Evolutionary conservation across 73 alveolate species (phyloP).

Genomic region (Stentor roeselii): DNA sequence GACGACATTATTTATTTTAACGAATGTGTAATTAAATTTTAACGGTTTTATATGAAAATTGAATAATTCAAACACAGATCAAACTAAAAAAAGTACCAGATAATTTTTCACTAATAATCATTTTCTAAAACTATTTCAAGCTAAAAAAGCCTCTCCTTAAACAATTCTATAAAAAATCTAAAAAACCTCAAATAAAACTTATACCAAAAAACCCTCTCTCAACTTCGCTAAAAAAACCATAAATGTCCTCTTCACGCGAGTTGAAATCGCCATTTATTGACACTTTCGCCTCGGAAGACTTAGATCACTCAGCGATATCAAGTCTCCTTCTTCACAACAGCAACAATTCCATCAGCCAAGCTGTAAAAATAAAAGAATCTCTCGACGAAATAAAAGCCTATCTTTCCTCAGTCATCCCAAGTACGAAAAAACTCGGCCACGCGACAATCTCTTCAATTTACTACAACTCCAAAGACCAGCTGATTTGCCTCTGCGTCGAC

Average conservation of each 20-base stretch:
- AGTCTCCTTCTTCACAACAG: not conserved
- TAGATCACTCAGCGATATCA: not conserved
- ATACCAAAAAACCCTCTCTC: too few relatives aligned
- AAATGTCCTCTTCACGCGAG: too few relatives aligned
- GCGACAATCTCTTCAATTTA: not conserved
- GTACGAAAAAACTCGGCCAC: not conserved
- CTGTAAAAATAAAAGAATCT: not conserved
- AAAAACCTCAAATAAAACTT: too few relatives aligned
- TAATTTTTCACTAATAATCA: too few relatives aligned
- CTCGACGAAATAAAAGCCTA: not conserved
- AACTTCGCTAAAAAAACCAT: too few relatives aligned
- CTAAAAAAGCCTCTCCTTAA: too few relatives aligned
- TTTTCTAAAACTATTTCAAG: too few relatives aligned
- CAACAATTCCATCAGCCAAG: not conserved
- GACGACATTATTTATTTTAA: not conserved
- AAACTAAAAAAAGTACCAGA: not conserved
- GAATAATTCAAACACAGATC: not conserved
- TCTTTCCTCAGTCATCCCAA: not conserved
- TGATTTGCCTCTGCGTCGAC: not conserved
- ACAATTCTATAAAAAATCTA: too few relatives aligned
- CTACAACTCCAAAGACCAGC: not conserved
- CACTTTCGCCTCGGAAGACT: not conserved
- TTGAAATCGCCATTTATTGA: not conserved
- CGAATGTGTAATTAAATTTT: not conserved
- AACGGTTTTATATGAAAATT: not conserved